Conservation (phyloP, 2,329 filamentous ascomycete species). For the Neofusicoccum ribis region DNA sequence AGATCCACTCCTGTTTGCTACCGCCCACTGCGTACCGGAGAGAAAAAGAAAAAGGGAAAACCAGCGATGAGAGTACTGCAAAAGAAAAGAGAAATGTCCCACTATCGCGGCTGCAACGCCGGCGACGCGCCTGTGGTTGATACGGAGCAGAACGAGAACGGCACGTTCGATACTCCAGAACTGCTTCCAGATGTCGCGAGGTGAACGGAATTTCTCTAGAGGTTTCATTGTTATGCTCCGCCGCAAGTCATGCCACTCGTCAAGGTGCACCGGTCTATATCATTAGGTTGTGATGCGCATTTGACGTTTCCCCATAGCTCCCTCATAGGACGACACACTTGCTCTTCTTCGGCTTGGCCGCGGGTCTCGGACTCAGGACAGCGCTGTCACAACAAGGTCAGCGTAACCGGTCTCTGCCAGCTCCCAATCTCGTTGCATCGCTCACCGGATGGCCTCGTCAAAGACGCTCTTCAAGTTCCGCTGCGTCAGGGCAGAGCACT, state of each 20-base stretch:
- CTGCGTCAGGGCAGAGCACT: constrained; percentile 96
- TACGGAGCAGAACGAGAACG: neutral
- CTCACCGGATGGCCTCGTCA: constrained; percentile 95
- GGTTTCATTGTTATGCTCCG: constrained; percentile 15
- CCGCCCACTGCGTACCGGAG: constrained; percentile 4
- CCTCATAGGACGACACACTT: constrained; percentile 33
- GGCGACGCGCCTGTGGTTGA: neutral
- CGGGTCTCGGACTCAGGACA: constrained; percentile 43
- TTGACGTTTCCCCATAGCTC: constrained; percentile 13
- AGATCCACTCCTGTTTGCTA: constrained; percentile 17
- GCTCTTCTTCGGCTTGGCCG: constrained; percentile 29
- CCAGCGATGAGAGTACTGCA: constrained; percentile 11
- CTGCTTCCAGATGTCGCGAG: constrained; percentile 1
- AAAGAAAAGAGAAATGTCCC: neutral
- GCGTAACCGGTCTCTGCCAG: neutral
- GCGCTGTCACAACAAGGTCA: constrained; percentile 30
- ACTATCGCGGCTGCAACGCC: neutral
- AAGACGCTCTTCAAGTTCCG: constrained; percentile 98
- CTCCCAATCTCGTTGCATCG: constrained; percentile 21
- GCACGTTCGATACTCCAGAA: neutral
- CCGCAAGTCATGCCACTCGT: constrained; percentile 17
- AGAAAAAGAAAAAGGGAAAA: neutral
- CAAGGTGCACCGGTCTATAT: constrained; percentile 19
- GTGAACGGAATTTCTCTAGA: constrained; percentile 11
- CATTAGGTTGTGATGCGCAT: constrained; percentile 16